Percentiles rank a stretch among this genome's conserved stretches.
Evolutionary conservation across 169 alveolate genomes (phyloP).

Genomic region (Plasmodium vinckei): DNA sequence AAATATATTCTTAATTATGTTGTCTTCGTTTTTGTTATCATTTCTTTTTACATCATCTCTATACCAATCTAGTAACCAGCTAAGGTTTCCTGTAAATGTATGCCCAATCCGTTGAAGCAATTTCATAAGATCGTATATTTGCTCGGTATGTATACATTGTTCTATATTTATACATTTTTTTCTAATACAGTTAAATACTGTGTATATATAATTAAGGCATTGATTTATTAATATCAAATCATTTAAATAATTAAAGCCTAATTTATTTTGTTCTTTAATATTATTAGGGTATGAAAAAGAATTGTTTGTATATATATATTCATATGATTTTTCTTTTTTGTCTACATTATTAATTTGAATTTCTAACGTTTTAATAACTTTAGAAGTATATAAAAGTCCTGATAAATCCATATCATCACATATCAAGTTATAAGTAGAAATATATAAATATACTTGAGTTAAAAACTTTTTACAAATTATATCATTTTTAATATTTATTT

Average conservation of each 20-base stretch:
- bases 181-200: constrained; percentile 19
- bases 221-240: constrained; percentile 38
- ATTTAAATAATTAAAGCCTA: constrained; percentile 17
- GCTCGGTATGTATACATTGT: background rate
- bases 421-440: constrained; percentile 20
- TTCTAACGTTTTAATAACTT: constrained; percentile 43
- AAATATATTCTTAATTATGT: constrained; percentile 17
- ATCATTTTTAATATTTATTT: constrained; percentile 1
- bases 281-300: background rate
- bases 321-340: background rate
- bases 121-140: background rate
- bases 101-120: background rate
- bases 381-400: constrained; percentile 38
- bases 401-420: constrained; percentile 26
- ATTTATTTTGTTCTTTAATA: constrained; percentile 7
- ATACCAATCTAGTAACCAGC: constrained; percentile 4
- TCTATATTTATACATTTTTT: constrained; percentile 17
- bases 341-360: constrained; percentile 3
- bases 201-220: constrained; percentile 32
- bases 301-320: background rate
- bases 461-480: constrained; percentile 29
- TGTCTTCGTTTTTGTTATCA: background rate
- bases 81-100: background rate
- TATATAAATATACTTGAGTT: constrained; percentile 52
- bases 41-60: background rate